Base-by-base conservation (phyloP, 371 early-diverging fungal genomes). In the Rhizoclosmatium hyalinum region DNA sequence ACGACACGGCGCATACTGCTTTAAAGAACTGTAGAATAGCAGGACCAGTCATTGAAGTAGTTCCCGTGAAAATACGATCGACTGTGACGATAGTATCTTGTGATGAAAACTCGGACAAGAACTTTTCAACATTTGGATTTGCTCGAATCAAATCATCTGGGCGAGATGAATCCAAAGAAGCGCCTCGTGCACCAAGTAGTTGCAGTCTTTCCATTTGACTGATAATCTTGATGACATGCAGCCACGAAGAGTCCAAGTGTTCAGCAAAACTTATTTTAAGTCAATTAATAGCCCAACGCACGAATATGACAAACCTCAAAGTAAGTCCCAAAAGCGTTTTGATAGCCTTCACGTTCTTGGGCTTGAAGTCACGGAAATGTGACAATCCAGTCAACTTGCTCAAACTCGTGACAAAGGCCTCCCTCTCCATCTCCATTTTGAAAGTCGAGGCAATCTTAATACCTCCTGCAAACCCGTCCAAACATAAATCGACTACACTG, bases 361-460 rank as follows among this genome's bases (percentile, higher is more conserved):
- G 80, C 53, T 74, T 72, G 45, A 88, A 82, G 56, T 79, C 77
- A 4, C 75, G 61, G 42, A 87, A 63, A 72, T 86, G 77, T 0
- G 79, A 68, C 44, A 89, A 74, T 12, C 84, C 84, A 0, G 88
- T 87, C 64, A 89, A 70, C 68, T 85, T 84, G 43, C 80, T 76
- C 53, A 89, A 79, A 17, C 86, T 80, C 3, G 83, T 81, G n/a
- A 88, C 85, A 78, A 86, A 87, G 8, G 90, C 88, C 73, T 89
- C 85, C 14, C 87, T 78, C 77, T 89, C 88, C 46, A 86, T 87
- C 64, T 86, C 87, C 79, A 89, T 74, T 32, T 82, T 66, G 73
- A 86, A 88, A 2, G 82, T 62, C 46, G 81, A 65, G 6, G 89
- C 79, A 42, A 88, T 61, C 3, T 80, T 77, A 32, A 88, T 85